These are phyloP conservation scores for Linnemannia zychae DNA, from an alignment of 192 early-diverging fungal species.

Conservation along the genomic window DNA sequence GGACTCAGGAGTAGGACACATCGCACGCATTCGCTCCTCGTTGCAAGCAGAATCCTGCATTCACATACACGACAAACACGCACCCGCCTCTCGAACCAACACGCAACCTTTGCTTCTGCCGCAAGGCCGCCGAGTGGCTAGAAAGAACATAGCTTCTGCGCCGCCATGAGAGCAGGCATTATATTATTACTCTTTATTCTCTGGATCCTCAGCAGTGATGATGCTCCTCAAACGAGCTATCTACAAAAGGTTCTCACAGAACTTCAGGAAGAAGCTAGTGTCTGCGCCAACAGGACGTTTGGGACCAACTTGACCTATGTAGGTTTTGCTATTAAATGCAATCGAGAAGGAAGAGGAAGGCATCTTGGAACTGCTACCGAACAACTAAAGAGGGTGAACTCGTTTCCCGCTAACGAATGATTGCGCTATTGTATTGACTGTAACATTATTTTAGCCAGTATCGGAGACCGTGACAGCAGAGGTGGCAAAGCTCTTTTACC, in stretches of 20 bases:
- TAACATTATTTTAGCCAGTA: conserved; percentile 39
- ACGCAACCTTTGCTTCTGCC: neutral
- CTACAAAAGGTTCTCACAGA: conserved; percentile 42
- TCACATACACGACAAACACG: neutral
- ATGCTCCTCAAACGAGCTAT: conserved; percentile 38
- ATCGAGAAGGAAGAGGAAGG: neutral
- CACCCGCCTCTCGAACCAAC: neutral
- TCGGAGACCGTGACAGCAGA: conserved; percentile 31
- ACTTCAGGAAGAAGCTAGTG: conserved; percentile 49
- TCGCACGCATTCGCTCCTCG: neutral
- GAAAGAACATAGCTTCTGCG: conserved; percentile 1
- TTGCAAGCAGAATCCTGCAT: neutral
- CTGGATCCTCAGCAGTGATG: conserved; percentile 61
- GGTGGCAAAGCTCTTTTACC: conserved; percentile 34
- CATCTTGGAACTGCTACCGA: neutral
- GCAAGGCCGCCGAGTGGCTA: neutral
- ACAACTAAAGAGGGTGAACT: neutral
- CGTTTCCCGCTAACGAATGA: neutral
- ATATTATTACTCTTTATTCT: conserved; percentile 55
- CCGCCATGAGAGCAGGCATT: conserved; percentile 36
- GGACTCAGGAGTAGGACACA: neutral
- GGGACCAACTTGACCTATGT: conserved; percentile 60
- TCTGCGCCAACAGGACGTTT: conserved; percentile 60
- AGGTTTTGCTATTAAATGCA: conserved; percentile 10
- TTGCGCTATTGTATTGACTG: neutral